Percentiles rank a stretch among this genome's conserved stretches.
These are phyloP conservation scores for Sporothrix phasma DNA, from an alignment of 2,329 filamentous ascomycete genomes.

Conservation along the genomic window DNA sequence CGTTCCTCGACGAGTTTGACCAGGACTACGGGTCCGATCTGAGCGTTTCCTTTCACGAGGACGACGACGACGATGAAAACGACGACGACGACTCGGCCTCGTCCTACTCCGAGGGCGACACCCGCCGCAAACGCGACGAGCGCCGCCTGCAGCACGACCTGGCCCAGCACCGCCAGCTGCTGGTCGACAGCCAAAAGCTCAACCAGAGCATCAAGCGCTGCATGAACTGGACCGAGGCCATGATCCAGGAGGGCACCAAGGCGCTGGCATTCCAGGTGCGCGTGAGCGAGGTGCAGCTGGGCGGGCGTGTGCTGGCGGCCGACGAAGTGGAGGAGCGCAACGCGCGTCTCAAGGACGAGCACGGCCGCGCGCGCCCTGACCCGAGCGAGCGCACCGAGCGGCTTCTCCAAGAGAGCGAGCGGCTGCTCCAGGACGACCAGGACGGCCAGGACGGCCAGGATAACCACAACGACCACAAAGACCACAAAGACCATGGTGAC, in stretches of 20 bases:
- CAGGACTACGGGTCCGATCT: constrained; percentile 27
- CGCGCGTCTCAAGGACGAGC: constrained; percentile 14
- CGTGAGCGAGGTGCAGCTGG: constrained; percentile 69
- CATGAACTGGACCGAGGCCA: constrained; percentile 76
- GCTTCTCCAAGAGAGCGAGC: background rate
- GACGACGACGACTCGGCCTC: background rate
- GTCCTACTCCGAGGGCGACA: constrained; percentile 35
- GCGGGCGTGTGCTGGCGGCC: constrained; percentile 64
- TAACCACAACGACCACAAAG: background rate
- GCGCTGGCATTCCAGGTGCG: constrained; percentile 71
- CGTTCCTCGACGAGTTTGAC: constrained; percentile 20
- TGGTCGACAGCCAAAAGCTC: constrained; percentile 87
- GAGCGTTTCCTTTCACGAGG: constrained; percentile 23
- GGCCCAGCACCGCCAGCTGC: constrained; percentile 75
- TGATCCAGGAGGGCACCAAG: constrained; percentile 81
- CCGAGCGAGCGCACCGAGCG: background rate
- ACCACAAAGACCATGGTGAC: background rate
- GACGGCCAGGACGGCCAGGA: background rate
- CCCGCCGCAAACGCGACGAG: constrained; percentile 55
- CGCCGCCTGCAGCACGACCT: constrained; percentile 76
- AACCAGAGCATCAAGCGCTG: constrained; percentile 90
- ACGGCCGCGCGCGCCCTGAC: background rate
- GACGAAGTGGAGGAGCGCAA: constrained; percentile 48
- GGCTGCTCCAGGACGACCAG: background rate
- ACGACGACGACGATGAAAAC: constrained; percentile 23